phyloP scores from a whole-genome alignment of 768 basidiomycete genomes.

The Lentinula guzmanii region DNA sequence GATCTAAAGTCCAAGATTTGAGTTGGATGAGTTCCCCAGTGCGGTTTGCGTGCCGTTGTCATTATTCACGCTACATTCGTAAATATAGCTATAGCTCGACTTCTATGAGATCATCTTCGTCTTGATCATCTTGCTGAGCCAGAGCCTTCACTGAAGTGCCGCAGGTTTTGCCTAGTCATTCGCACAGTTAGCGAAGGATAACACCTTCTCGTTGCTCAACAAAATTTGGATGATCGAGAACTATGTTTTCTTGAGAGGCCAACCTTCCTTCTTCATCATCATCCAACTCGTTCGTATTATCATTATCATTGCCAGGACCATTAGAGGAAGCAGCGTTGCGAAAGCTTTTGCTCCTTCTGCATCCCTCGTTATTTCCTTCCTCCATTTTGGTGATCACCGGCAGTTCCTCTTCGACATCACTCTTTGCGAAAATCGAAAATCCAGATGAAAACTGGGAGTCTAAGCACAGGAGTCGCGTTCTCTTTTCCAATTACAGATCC shows the following conservation, averaged over 20 bases:
- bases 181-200: not conserved
- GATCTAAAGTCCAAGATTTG: not conserved
- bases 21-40: not conserved
- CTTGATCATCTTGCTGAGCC: not conserved
- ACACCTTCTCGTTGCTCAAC: not conserved
- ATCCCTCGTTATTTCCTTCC: not conserved
- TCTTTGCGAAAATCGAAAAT: not conserved
- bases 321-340: not conserved
- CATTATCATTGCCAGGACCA: not conserved
- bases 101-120: not conserved
- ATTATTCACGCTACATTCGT: not conserved
- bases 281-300: not conserved
- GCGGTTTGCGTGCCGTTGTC: not conserved
- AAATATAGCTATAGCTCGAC: not conserved
- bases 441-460: not conserved
- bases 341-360: not conserved
- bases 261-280: not conserved
- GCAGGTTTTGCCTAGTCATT: not conserved
- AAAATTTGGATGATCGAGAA: not conserved
- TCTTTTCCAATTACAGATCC: not conserved
- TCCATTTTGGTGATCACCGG: not conserved
- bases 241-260: not conserved
- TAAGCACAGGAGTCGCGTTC: not conserved
- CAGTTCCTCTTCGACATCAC: not conserved
- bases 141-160: not conserved